phyloP scores from a whole-genome alignment of 805 yeast species.

The Suhomyces vadensis region DNA sequence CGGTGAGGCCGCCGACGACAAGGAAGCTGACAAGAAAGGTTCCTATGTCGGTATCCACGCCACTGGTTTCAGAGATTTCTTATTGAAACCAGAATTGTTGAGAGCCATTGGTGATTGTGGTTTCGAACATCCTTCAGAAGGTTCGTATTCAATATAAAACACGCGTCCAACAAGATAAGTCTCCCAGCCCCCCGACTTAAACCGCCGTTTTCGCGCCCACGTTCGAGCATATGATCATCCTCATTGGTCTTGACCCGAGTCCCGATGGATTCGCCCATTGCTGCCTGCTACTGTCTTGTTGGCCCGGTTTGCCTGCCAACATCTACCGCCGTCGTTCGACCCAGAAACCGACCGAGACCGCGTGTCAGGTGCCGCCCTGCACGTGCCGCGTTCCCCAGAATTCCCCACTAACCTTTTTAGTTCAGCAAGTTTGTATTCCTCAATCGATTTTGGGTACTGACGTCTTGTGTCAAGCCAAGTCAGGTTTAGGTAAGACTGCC shows the following conservation, averaged over 20 bases:
- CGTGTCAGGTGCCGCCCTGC: neutral
- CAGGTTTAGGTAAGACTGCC: constrained; percentile 99
- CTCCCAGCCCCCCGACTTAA: neutral
- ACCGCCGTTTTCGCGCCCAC: no score
- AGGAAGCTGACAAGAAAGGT: constrained; percentile 83
- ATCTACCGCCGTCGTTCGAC: neutral
- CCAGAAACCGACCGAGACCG: neutral
- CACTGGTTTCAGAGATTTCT: constrained; percentile 96
- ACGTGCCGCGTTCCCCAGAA: neutral
- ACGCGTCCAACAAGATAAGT: constrained; percentile 5
- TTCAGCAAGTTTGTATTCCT: constrained; percentile 97
- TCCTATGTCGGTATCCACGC: constrained; percentile 98
- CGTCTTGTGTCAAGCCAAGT: constrained; percentile 97
- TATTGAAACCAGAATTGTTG: constrained; percentile 92
- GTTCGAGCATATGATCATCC: neutral
- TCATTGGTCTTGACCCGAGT: no score
- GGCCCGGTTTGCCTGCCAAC: neutral
- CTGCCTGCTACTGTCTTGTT: constrained; percentile 2
- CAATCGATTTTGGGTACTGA: constrained; percentile 98
- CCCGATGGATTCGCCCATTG: constrained; percentile 2
- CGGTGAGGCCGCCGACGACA: constrained; percentile 50
- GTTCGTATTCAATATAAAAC: constrained; percentile 51
- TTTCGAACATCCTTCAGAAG: constrained; percentile 99
- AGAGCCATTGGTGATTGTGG: constrained; percentile 99
- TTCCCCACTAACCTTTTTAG: constrained; percentile 38